A percentile compares a stretch with the other conserved stretches of the same genome.
Conservation (phyloP, 2,329 filamentous ascomycete genomes). For the Fusarium sp. region DNA sequence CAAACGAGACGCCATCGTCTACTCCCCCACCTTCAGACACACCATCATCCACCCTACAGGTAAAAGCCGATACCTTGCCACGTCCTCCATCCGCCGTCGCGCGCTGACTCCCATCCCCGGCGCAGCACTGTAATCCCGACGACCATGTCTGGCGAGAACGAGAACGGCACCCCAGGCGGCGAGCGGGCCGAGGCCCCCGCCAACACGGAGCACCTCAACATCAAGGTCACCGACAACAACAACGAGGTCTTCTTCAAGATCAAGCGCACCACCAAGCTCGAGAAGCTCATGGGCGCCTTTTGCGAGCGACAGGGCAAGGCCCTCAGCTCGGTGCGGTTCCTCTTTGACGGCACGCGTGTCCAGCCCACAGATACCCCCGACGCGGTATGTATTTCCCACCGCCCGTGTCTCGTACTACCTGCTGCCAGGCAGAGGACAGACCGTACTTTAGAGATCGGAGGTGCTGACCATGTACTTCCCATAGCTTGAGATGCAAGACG, state of each 20-base stretch:
- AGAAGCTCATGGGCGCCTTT: constrained; percentile 98
- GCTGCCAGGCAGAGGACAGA: neutral
- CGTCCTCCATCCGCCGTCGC: constrained; percentile 11
- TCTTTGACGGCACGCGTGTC: constrained; percentile 96
- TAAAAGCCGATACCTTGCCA: constrained; percentile 24
- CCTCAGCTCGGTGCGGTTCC: constrained; percentile 85
- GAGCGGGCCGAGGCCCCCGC: constrained; percentile 58
- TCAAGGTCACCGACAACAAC: constrained; percentile 99
- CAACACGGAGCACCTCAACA: constrained; percentile 89
- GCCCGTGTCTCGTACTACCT: neutral
- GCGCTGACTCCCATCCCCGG: constrained; percentile 26
- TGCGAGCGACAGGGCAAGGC: constrained; percentile 96
- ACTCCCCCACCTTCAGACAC: constrained; percentile 17
- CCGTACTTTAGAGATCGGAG: neutral
- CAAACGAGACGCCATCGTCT: constrained; percentile 23
- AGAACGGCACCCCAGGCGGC: constrained; percentile 63
- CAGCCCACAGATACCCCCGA: constrained; percentile 91
- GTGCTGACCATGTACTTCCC: constrained; percentile 19
- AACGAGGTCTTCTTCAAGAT: constrained; percentile 99
- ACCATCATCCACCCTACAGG: constrained; percentile 17
- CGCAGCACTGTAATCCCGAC: constrained; percentile 12
- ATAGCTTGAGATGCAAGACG: constrained; percentile 96
- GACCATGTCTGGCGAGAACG: constrained; percentile 61
- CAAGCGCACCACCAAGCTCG: constrained; percentile 93
- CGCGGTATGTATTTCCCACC: constrained; percentile 71